Evolutionary conservation across 768 basidiomycete genomes (phyloP), one percentile per base, ranked within the genome.

Genomic region (Baorangia bicolor): DNA sequence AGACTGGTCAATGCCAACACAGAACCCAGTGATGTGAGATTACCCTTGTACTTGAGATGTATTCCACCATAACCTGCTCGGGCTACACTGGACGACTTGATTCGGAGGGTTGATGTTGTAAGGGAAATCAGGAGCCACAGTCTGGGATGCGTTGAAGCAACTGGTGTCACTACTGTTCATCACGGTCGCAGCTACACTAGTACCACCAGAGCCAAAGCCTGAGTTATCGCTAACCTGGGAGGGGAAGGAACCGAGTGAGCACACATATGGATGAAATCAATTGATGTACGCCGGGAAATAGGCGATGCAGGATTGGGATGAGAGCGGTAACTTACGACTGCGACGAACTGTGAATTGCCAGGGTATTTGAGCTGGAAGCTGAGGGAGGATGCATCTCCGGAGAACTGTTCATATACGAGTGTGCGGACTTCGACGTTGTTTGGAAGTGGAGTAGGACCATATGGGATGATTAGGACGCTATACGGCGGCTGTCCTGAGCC

Each of bases 181-280:
- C 28, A 91, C 88, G 57, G 74, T 77, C 2, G 82, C 84, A 2
- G 82, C 80, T 4, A 82, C 83, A 54, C 86, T 90, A 1, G 90
- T 90, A 4, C 90, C 90, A 7, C 90, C 90, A 0, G 83, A 75
- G 7, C 85, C 90, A 64, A 90, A 90, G 1, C 79, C 81, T 1
- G 75, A 73, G 42, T 67, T 69, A 59, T 87, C 86, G 64, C 82
- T 84, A 59, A 87, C 76, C 86, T 86, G 57, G 20, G 38, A 34
- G 23, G 4, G 34, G 18, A 14, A 14, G 23, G 16, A 37, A 20
- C 8, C 10, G 50, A 35, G 40, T 53, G 6, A 45, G 47, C n/a
- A 49, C 35, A 11, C 4, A 8, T 25, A 20, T 5, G 3, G 38
- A 25, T 41, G 13, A 33, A 37, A 30, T 28, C 7, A 13, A 23